Evolutionary conservation across 2,329 filamentous ascomycete species (phyloP).

Genomic region (Colletotrichum caudatum): DNA sequence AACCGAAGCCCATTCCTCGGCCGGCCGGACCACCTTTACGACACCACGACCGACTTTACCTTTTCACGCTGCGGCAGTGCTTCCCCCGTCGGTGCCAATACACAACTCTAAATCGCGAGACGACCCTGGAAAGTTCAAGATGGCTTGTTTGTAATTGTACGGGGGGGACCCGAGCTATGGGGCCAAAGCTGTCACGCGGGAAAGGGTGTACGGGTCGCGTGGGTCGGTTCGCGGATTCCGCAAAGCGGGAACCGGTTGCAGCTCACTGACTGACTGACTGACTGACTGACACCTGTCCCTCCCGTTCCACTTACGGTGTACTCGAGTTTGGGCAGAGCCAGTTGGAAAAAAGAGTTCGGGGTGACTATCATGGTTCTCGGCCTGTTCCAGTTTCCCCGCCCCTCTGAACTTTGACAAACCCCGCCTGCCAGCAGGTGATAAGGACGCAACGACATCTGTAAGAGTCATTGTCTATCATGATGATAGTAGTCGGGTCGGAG

Average conservation of each 20-base stretch:
- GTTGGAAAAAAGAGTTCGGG: background rate
- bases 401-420: background rate
- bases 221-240: slow-evolving; percentile 4
- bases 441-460: background rate
- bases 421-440: background rate
- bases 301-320: background rate
- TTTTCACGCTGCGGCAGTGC: slow-evolving; percentile 2
- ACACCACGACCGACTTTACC: background rate
- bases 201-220: background rate
- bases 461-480: slow-evolving; percentile 8
- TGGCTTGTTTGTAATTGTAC: slow-evolving; percentile 1
- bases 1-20: background rate
- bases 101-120: background rate
- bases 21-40: background rate
- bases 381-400: background rate
- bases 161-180: background rate
- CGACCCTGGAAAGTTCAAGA: slow-evolving; percentile 15
- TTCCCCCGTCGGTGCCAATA: slow-evolving; percentile 1
- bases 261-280: background rate
- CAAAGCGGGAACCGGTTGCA: slow-evolving; percentile 11
- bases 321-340: slow-evolving; percentile 1
- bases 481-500: background rate
- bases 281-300: background rate
- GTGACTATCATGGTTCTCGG: background rate
- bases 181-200: slow-evolving; percentile 17